Base-by-base conservation (phyloP, 805 yeast genomes). In the Starmerella davenportii region DNA sequence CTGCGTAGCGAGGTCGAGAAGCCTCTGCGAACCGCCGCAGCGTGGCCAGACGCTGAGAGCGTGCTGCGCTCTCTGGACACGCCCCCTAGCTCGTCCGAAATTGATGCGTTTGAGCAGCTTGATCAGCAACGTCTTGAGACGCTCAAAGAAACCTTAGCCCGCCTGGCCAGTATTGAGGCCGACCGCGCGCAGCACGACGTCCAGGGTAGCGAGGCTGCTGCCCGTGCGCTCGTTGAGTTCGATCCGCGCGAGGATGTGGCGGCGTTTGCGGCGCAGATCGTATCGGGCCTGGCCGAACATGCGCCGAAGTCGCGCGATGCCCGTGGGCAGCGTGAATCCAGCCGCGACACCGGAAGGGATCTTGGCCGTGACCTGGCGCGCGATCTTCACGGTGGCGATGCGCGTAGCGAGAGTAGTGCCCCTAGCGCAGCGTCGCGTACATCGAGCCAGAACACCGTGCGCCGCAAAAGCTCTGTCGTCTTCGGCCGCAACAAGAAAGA, bases 161-260 rank as follows among this genome's bases (percentile, higher is more conserved):
- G 73, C 51, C 76, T 72, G 51, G 70, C 74, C 54, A 70, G 81
- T 14, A 68, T 73, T 31, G 61, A 66, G 40, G 65, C 68, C 34
- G 82, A 76, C 51, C 61, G 63, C 35, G 51, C 72, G 23, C 65
- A 64, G 45, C 55, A 55, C 27, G 59, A 63, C 29, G 62, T 67
- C 13, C 56, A 58, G 29, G 59, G 64, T 20, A 70, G 73, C 52
- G 94, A 84, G 58, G 59, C 59, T 34, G 72, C 79, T 5, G 63
- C 79, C 53, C 75, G 75, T 45, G 70, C 72, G 44, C 64, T 78
- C 37, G 64, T 84, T 51, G 69, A 69, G 33, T 75, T 74, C 45
- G 71, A 67, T 40, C 77, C 81, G 8, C 60, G 62, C 38, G 69
- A 63, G 43, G 84, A 78, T 52, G 66, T 77, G 41, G 52, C 61